Base-by-base conservation (phyloP, 2,329 filamentous ascomycete genomes). In the Chaetomiaceae sp. region DNA sequence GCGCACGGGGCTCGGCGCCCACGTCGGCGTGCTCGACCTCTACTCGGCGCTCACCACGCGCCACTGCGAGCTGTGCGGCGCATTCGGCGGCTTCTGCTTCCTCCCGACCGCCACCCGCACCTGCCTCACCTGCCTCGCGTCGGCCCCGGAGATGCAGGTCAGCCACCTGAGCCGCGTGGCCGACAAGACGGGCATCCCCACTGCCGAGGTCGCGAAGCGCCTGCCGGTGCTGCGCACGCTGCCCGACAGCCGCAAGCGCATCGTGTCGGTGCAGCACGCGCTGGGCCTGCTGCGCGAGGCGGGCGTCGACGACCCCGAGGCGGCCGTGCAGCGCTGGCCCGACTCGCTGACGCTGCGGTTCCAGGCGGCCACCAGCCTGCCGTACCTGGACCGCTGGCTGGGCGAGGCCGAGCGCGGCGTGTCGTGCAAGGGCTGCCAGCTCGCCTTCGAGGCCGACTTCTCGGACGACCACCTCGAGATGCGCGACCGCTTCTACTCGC, bases 341-440 rank as follows among this genome's bases (percentile, higher is more conserved):
- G 53, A 55, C 41, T 52, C 49, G 20, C 42, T 50, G 30, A 50
- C 49, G 12, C 45, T 55, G 31, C 25, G 53, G 35, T 50, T 48
- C 37, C 50, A 52, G 20, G 53, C 53, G 23, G 49, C 53, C 3
- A 48, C 48, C 3, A 31, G 21, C 44, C 43, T 55, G 46, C 53
- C 53, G n/a, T 50, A n/a, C 6, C 27, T 55, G 7, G 43, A 55
- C 16, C 45, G 45, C 19, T 21, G 13, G 19, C 25, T 25, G 31
- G 50, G 53, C 38, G 38, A 31, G 34, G 45, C 39, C 19, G 39
- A 55, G 33, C 4, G 30, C 2, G 53, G 53, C 12, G 16, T 55
- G 12, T 55, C 50, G 35, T 55, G 53, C 50, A 55, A 55, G 50
- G 50, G 53, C 3, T 53, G 50, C 42, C 49, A 52, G 45, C 8